Conservation (phyloP, 2,329 filamentous ascomycete genomes). For the Zymoseptoria tritici region DNA sequence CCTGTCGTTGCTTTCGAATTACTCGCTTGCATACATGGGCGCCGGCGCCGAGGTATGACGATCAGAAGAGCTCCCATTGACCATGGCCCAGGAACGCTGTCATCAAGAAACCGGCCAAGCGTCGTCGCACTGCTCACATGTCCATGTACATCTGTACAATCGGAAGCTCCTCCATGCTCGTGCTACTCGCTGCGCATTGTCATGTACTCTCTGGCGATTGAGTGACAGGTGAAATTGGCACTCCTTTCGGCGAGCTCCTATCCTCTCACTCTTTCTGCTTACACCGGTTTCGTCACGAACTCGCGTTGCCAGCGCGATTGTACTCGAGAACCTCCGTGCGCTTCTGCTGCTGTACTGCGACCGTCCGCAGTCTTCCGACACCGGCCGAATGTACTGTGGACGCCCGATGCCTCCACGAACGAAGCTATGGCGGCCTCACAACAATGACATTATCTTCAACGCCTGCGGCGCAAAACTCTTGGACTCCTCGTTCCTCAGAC, state of each 20-base stretch:
- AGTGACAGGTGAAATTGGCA: not conserved
- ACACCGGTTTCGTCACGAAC: not conserved
- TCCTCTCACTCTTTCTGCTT: not conserved
- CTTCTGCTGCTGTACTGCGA: not conserved
- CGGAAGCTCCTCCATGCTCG: not conserved
- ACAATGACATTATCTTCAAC: not conserved
- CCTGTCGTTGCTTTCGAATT: not conserved
- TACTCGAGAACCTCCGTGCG: too few species aligned
- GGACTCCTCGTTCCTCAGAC: not conserved
- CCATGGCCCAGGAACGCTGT: not conserved
- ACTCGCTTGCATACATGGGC: not conserved
- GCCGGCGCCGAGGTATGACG: not conserved
- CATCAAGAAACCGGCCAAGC: not conserved
- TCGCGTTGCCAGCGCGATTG: not conserved
- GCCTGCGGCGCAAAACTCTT: not conserved
- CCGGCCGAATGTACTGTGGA: too few species aligned
- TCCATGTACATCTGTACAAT: not conserved
- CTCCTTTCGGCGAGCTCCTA: not conserved
- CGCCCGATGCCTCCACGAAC: not conserved
- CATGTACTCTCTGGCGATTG: not conserved
- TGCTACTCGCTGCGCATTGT: not conserved
- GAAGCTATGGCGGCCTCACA: not conserved
- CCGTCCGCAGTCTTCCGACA: not conserved
- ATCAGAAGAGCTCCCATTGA: not conserved
- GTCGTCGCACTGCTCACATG: not conserved